Percentiles rank a stretch among this genome's conserved stretches.
phyloP scores from a whole-genome alignment of 768 basidiomycete species.

The Termitomyces titanicus region DNA sequence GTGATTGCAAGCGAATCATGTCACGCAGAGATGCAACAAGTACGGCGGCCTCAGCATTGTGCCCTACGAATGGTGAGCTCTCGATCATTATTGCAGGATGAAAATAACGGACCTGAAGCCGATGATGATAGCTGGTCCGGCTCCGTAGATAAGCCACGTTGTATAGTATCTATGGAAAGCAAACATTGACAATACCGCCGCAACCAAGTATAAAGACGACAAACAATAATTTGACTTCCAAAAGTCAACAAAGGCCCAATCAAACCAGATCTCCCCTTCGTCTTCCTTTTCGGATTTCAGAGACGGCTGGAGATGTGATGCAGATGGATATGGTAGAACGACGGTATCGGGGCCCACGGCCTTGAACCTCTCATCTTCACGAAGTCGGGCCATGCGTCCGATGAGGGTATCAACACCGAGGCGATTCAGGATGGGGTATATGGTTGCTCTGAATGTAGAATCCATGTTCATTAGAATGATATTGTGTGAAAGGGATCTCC shows the following conservation, averaged over 20 bases:
- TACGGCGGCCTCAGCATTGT: constrained; percentile 73
- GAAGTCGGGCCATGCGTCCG: constrained; percentile 79
- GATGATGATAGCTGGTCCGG: constrained; percentile 62
- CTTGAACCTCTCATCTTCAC: constrained; percentile 93
- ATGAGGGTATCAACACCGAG: constrained; percentile 88
- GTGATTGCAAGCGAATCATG: constrained; percentile 76
- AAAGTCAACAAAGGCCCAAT: constrained; percentile 97
- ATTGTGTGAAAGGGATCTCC: constrained; percentile 1
- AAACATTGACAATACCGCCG: neutral
- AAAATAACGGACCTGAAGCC: constrained; percentile 32
- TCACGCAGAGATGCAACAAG: constrained; percentile 82
- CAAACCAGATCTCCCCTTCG: constrained; percentile 93
- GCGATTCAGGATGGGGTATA: constrained; percentile 86
- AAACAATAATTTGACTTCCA: constrained; percentile 97
- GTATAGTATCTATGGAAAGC: constrained; percentile 57
- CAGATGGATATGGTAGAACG: constrained; percentile 54
- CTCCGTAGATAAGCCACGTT: constrained; percentile 66
- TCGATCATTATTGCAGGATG: constrained; percentile 1
- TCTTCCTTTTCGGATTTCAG: constrained; percentile 41
- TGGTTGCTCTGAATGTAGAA: constrained; percentile 55
- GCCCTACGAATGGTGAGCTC: constrained; percentile 34
- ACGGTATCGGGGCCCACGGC: constrained; percentile 81
- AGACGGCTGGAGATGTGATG: constrained; percentile 28
- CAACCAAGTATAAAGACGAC: constrained; percentile 21
- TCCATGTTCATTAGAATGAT: constrained; percentile 2